Evolutionary conservation across 73 alveolate species (phyloP).

Genomic region (Tetrahymena thermophila): DNA sequence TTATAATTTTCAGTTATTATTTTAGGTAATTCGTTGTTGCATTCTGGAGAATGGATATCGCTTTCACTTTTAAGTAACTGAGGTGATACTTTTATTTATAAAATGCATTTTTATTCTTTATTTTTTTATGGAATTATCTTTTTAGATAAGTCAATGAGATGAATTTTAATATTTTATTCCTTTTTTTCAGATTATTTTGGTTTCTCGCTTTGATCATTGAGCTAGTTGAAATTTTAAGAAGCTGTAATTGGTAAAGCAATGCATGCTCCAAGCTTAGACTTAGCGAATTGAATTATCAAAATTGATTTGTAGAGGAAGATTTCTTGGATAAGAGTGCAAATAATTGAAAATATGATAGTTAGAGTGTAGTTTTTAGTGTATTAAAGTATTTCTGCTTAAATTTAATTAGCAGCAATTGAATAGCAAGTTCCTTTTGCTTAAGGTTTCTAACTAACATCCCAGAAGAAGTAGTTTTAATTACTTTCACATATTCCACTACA

Average conservation of each 20-base stretch:
- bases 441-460: background rate
- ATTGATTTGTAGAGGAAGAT: background rate
- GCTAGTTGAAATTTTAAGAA: background rate
- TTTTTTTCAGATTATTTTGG: background rate
- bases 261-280: background rate
- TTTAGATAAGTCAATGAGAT: background rate
- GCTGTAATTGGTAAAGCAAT: background rate
- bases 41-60: background rate
- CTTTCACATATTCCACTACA: background rate
- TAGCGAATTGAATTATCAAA: background rate
- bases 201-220: background rate
- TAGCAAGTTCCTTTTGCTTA: background rate
- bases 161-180: background rate
- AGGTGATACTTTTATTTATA: background rate
- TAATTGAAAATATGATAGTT: background rate
- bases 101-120: background rate
- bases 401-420: background rate
- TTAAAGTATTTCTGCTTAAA: background rate
- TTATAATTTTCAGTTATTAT: background rate
- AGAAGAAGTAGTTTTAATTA: background rate
- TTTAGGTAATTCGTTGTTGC: background rate
- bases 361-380: background rate
- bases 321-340: background rate
- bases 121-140: background rate
- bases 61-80: background rate